These are phyloP conservation scores for Gnetum montanum DNA, from an alignment of 75 land plant genomes.

Conservation along the genomic window DNA sequence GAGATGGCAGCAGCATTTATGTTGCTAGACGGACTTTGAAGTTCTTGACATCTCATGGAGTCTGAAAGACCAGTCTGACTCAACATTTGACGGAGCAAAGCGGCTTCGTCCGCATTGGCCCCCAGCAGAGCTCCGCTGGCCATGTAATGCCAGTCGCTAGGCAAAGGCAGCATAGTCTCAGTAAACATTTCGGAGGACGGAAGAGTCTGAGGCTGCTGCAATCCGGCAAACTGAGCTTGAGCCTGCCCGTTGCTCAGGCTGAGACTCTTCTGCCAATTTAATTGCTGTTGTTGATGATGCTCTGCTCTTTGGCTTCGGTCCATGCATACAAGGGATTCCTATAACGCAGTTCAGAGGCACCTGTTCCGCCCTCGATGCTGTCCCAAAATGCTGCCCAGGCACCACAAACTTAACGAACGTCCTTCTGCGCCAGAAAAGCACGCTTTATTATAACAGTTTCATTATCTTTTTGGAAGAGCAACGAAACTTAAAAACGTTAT, in stretches of 20 bases:
- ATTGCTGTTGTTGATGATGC: background rate
- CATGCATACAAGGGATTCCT: slow-evolving; percentile 6
- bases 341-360: slow-evolving; percentile 4
- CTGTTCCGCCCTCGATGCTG: no score
- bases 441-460: no score
- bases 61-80: slow-evolving; percentile 3
- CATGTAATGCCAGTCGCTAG: slow-evolving; percentile 1
- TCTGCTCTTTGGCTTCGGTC: background rate
- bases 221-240: background rate
- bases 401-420: no score
- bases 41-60: no score
- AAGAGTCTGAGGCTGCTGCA: no score
- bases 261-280: slow-evolving; percentile 3
- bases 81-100: background rate
- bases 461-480: no score
- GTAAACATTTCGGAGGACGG: background rate
- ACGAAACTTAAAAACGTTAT: no score
- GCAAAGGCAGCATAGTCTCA: background rate
- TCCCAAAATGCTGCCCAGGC: no score
- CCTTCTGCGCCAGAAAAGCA: no score
- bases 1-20: background rate
- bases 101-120: background rate
- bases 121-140: background rate
- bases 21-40: background rate
- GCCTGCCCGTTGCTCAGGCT: background rate